Evolutionary conservation across 2,329 filamentous ascomycete species (phyloP).

Genomic region (Macrophomina phaseolina): DNA sequence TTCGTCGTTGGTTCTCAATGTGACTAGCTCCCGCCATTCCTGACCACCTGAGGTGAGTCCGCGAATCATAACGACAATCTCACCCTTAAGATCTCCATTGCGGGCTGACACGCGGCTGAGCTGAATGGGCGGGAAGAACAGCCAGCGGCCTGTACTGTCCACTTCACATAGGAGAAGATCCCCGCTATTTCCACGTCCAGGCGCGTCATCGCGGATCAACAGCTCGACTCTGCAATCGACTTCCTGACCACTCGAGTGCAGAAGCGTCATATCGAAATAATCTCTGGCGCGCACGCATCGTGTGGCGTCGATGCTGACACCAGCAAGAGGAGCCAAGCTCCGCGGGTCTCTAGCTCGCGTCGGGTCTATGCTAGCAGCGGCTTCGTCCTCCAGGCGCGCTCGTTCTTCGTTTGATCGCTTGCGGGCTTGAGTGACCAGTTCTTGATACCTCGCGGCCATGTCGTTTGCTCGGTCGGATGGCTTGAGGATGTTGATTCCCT

Average conservation of each 20-base stretch:
- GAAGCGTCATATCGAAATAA: conserved; percentile 82
- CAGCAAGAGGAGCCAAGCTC: conserved; percentile 73
- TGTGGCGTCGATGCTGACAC: conserved; percentile 73
- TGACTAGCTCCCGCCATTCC: conserved; percentile 85
- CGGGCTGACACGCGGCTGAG: conserved; percentile 77
- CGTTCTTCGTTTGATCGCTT: conserved; percentile 75
- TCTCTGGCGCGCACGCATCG: conserved; percentile 90
- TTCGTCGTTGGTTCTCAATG: conserved; percentile 76
- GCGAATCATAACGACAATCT: conserved; percentile 87
- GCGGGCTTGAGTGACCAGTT: conserved; percentile 76
- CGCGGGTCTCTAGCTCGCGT: conserved; percentile 79
- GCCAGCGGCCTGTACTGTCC: conserved; percentile 76
- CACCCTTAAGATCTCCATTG: conserved; percentile 70
- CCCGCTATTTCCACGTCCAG: conserved; percentile 69
- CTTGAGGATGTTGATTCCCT: conserved; percentile 63
- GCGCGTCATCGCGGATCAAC: conserved; percentile 79
- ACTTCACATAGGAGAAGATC: conserved; percentile 93
- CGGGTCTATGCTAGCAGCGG: conserved; percentile 81
- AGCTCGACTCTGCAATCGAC: conserved; percentile 89
- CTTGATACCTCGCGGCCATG: conserved; percentile 68
- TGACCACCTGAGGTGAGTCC: conserved; percentile 65
- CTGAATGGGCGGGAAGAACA: conserved; percentile 90
- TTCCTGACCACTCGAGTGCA: conserved; percentile 87
- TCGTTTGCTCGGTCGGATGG: conserved; percentile 63
- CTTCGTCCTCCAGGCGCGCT: conserved; percentile 80